Percentiles rank a stretch among this genome's conserved stretches.
Conservation (phyloP, 2,329 filamentous ascomycete species). For the Capronia americana region DNA sequence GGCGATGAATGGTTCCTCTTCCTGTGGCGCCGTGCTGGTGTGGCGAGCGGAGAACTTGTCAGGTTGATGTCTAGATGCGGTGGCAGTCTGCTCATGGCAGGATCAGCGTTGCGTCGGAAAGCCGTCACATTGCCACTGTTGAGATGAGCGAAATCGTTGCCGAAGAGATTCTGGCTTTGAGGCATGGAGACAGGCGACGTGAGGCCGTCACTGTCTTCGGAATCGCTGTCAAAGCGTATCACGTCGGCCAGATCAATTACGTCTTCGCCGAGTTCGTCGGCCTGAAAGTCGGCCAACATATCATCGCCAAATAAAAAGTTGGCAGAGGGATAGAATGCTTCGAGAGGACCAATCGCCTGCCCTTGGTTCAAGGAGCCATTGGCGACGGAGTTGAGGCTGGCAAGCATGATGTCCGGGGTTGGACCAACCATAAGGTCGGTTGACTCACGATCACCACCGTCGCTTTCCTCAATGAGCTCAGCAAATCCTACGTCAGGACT, state of each 20-base stretch:
- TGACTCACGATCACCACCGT: slow-evolving; percentile 45
- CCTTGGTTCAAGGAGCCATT: slow-evolving; percentile 52
- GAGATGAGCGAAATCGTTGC: slow-evolving; percentile 49
- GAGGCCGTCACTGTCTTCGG: slow-evolving; percentile 53
- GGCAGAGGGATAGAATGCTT: slow-evolving; percentile 76
- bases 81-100: slow-evolving; percentile 52
- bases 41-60: slow-evolving; percentile 34
- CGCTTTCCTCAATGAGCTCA: slow-evolving; percentile 49
- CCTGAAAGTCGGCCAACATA: slow-evolving; percentile 62
- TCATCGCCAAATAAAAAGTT: slow-evolving; percentile 44
- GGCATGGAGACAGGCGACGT: slow-evolving; percentile 53
- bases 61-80: slow-evolving; percentile 47
- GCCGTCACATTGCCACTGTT: slow-evolving; percentile 76
- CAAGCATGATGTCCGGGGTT: slow-evolving; percentile 78
- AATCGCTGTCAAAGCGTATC: slow-evolving; percentile 68
- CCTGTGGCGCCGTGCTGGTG: slow-evolving; percentile 33
- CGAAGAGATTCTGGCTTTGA: slow-evolving; percentile 34
- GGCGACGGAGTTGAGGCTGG: slow-evolving; percentile 65
- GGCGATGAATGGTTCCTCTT: slow-evolving; percentile 36
- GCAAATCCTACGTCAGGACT: slow-evolving; percentile 39
- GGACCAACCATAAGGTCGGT: slow-evolving; percentile 43
- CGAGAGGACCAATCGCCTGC: slow-evolving; percentile 73
- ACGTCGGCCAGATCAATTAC: slow-evolving; percentile 73
- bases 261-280: slow-evolving; percentile 65
- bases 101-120: slow-evolving; percentile 68